Base-by-base conservation (phyloP, 1,139 yeast species). In the Dujonia santamariae region DNA sequence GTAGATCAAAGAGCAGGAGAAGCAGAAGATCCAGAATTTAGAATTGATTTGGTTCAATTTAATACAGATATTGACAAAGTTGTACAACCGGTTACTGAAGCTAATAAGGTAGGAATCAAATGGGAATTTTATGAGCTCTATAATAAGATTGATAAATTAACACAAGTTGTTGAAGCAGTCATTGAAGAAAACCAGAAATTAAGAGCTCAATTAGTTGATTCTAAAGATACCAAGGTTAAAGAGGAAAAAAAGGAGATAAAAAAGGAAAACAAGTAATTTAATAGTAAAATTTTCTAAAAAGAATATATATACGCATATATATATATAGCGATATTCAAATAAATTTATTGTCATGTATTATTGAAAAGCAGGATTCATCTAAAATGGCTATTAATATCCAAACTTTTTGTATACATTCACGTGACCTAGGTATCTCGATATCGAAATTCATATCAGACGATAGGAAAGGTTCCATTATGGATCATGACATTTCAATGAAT, bases 1-100 rank as follows among this genome's bases (percentile, higher is more conserved):
- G 57, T 67, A 37, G 56, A 61, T 15, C 88, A 84, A 56, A 53
- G 69, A 30, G 64, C 67, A 27, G 90, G 88, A 11, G 94, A 85
- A 51, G 51, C 51, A n/a, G 77, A 72, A 28, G 95, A 86, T 54
- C 88, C 88, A 0, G 78, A 78, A 38, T 85, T 85, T 52, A 54
- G 65, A 20, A 73, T 74, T 12, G 66, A 74, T 37, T 64, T 70
- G 36, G 45, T 53, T 2, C 47, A 59, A 30, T 85, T 87, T 75
- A 66, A 59, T 19, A 41, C 49, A 11, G 68, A 67, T 28, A 72
- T 84, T 15, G 63, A 67, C 11, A 41, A 49, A 3, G 65, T 64
- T 11, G 75, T 71, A 3, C 84, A 84, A 35, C 84, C 85, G 2
- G 77, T 81, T 7, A 61, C 61, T 12, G 61, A 65, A 32, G 85